A percentile compares a stretch with the other conserved stretches of the same genome.
phyloP scores from a whole-genome alignment of 2,329 filamentous ascomycete species.

The Rutstroemia sp. region DNA sequence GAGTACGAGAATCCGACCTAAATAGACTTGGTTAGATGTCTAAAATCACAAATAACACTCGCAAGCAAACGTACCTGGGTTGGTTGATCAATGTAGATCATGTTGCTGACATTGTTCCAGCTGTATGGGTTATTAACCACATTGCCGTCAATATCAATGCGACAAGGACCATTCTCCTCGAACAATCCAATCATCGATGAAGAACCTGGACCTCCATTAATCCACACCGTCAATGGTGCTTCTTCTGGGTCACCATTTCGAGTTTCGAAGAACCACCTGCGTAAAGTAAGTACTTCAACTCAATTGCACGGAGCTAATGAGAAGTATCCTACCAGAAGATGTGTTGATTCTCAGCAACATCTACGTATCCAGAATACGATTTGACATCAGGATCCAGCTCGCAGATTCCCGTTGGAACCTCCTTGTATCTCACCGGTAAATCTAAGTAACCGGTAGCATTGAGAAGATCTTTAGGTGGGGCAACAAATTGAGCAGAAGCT shows the following conservation, averaged over 20 bases:
- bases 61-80: conserved; percentile 15
- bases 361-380: conserved; percentile 37
- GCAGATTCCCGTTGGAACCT: conserved; percentile 40
- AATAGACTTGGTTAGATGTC: not conserved
- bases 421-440: conserved; percentile 39
- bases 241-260: conserved; percentile 39
- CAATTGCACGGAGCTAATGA: too few relatives aligned
- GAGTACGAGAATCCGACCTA: conserved; percentile 33
- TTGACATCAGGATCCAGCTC: conserved; percentile 36
- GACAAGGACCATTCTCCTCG: conserved; percentile 46
- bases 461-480: conserved; percentile 32
- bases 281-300: not conserved
- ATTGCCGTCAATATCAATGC: conserved; percentile 33
- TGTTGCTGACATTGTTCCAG: conserved; percentile 52
- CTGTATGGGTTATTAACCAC: conserved; percentile 41
- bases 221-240: conserved; percentile 50
- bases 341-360: conserved; percentile 34
- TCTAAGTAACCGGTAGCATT: conserved; percentile 31
- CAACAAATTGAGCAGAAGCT: conserved; percentile 31
- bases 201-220: conserved; percentile 59
- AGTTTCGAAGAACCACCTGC: conserved; percentile 37
- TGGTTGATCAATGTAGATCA: conserved; percentile 34
- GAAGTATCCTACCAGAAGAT: conserved; percentile 29
- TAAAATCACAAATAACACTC: not conserved
- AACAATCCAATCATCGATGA: conserved; percentile 59